Percentiles rank a stretch among this genome's conserved stretches.
These are phyloP conservation scores for Cercospora sesami DNA, from an alignment of 2,329 filamentous ascomycete species.

Conservation along the genomic window DNA sequence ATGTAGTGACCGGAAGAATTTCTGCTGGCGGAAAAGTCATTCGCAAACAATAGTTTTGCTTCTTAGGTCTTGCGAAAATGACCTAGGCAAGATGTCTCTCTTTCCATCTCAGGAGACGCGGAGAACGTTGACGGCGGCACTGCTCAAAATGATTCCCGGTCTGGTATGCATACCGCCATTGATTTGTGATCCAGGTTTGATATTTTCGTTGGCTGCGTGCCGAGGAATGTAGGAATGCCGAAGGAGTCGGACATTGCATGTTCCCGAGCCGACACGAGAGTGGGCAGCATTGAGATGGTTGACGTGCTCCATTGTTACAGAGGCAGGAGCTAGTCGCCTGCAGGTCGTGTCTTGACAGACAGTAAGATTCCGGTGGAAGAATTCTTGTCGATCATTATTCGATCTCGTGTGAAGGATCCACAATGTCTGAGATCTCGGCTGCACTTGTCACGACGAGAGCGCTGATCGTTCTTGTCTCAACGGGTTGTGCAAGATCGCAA, in stretches of 20 bases:
- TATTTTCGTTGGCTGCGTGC: neutral
- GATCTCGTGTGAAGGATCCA: neutral
- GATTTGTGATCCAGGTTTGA: neutral
- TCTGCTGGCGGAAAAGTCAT: too few relatives aligned
- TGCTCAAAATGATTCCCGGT: neutral
- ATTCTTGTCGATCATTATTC: neutral
- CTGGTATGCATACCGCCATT: neutral
- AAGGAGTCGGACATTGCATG: neutral
- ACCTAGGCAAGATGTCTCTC: too few relatives aligned
- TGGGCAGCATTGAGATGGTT: neutral
- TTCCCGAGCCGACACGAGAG: neutral
- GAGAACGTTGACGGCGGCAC: neutral
- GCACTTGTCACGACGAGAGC: neutral
- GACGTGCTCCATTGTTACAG: neutral
- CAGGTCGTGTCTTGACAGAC: neutral
- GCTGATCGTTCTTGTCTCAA: neutral
- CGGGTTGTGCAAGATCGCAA: neutral
- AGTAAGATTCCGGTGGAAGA: neutral
- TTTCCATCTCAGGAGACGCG: neutral
- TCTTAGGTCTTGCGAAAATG: too few relatives aligned
- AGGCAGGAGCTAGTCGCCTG: neutral
- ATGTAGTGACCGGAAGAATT: neutral
- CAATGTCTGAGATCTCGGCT: neutral
- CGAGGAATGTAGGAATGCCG: neutral
- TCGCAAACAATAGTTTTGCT: too few relatives aligned